Evolutionary conservation across 768 basidiomycete genomes (phyloP).

Genomic region (Tulasnella sp.): DNA sequence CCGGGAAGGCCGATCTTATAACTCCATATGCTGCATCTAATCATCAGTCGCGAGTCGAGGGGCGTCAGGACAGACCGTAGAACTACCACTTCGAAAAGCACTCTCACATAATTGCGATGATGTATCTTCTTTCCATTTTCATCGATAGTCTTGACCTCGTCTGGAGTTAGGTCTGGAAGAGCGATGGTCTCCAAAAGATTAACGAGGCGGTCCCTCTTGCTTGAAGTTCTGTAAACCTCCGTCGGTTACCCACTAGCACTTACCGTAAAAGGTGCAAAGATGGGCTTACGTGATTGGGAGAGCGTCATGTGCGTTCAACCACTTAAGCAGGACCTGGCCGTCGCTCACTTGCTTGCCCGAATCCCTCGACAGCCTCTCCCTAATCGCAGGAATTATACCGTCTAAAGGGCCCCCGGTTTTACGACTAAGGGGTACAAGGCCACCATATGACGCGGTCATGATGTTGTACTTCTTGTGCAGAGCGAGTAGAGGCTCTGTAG

Average conservation of each 20-base stretch:
- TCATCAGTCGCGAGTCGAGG: not conserved
- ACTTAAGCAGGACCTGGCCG: slow-evolving; percentile 19
- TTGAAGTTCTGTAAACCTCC: not conserved
- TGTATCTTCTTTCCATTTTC: slow-evolving; percentile 9
- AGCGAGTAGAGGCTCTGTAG: slow-evolving; percentile 32
- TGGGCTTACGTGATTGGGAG: slow-evolving; percentile 10
- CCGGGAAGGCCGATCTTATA: not conserved
- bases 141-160: slow-evolving; percentile 2
- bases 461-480: slow-evolving; percentile 35
- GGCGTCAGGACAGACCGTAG: not conserved
- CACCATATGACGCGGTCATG: slow-evolving; percentile 17
- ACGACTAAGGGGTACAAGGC: slow-evolving; percentile 3
- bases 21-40: not conserved
- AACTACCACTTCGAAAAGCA: not conserved
- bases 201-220: slow-evolving; percentile 7
- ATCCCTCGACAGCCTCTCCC: not conserved
- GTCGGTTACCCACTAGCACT: no score
- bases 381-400: slow-evolving; percentile 1
- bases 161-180: slow-evolving; percentile 3
- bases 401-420: not conserved
- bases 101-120: slow-evolving; percentile 5
- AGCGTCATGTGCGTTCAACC: not conserved
- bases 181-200: not conserved
- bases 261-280: not conserved
- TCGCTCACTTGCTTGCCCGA: not conserved